Evolutionary conservation across 768 basidiomycete species (phyloP), one percentile per base, ranked within the genome.

Genomic region (Chalciporus sphaerocephalus): DNA sequence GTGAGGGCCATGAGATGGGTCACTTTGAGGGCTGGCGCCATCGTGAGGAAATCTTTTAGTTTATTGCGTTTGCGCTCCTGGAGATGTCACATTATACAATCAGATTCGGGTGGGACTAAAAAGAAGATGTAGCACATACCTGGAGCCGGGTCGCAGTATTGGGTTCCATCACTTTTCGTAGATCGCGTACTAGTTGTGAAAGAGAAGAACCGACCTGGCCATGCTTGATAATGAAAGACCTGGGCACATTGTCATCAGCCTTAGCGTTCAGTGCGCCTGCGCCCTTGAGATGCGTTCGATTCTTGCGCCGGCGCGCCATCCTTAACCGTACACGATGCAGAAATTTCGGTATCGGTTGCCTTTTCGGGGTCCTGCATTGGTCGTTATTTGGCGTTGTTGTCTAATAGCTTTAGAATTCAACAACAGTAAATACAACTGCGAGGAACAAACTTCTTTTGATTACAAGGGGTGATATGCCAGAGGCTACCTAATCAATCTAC

Each of bases 81-180:
- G 34, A 46, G 54, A 57, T 2, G 1, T 8, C 36, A 55, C 35
- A 42, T 56, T 46, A 50, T 48, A 38, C 41, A 44, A 48, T 23
- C 16, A 40, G 21, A 17, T 49, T 8, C 15, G 41, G 7, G 13
- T 13, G 8, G 43, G 20, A 46, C 24, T 2, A 1, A 10, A 18
- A 12, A 38, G 21, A 18, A 34, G 40, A 23, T 37, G 37, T 2
- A 39, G 48, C 25, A 71, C 71, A 53, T 51, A 95, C 94, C 69
- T 73, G 83, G n/a, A 99, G 76, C 40, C 96, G 78, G 51, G 84
- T 85, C 16, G 95, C 96, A 12, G 96, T 99, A 60, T 97, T 92
- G 48, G 96, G 96, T 64, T 99, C 96, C 90, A 99, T 91, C 49
- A 96, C 90, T 67, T 90, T 89, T 59, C 96, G 76, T 60, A 96